Evolutionary conservation across 2,329 filamentous ascomycete genomes (phyloP).

Genomic region (Exophiala sp.): DNA sequence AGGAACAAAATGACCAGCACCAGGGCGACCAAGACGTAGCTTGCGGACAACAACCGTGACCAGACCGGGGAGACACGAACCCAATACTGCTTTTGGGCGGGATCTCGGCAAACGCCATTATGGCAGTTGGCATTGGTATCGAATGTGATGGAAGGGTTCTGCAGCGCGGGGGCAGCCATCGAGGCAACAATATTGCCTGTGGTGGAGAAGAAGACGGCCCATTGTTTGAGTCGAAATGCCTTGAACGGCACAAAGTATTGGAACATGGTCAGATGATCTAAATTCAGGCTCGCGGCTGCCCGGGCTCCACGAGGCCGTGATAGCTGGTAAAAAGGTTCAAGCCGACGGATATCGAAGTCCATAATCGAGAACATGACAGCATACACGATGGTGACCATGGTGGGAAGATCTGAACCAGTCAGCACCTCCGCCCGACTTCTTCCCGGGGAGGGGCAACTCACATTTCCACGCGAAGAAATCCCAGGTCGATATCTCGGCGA

Average conservation of each 20-base stretch:
- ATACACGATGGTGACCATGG: slow-evolving; percentile 45
- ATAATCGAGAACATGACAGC: slow-evolving; percentile 47
- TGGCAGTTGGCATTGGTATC: slow-evolving; percentile 33
- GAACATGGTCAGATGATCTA: slow-evolving; percentile 46
- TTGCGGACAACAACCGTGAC: slow-evolving; percentile 41
- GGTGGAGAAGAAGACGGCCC: slow-evolving; percentile 44
- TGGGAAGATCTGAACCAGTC: slow-evolving; percentile 34
- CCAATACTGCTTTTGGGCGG: slow-evolving; percentile 31
- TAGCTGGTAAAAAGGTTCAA: slow-evolving; percentile 46
- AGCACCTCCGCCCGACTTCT: slow-evolving; percentile 3
- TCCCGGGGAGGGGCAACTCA: slow-evolving; percentile 14
- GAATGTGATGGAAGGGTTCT: slow-evolving; percentile 42
- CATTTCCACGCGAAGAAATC: slow-evolving; percentile 37
- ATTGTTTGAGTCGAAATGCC: slow-evolving; percentile 43
- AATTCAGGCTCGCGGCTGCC: slow-evolving; percentile 40
- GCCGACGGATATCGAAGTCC: slow-evolving; percentile 47
- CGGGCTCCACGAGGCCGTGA: slow-evolving; percentile 33
- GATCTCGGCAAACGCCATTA: slow-evolving; percentile 5
- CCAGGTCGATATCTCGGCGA: slow-evolving; percentile 29
- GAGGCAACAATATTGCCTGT: slow-evolving; percentile 43
- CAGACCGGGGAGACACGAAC: slow-evolving; percentile 41
- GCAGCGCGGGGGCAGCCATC: slow-evolving; percentile 42
- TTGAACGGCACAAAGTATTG: slow-evolving; percentile 44
- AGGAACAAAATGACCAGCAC: slow-evolving; percentile 40
- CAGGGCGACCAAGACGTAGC: slow-evolving; percentile 39